Conservation (phyloP, 2,329 filamentous ascomycete genomes). For the Aureobasidium sp. region DNA sequence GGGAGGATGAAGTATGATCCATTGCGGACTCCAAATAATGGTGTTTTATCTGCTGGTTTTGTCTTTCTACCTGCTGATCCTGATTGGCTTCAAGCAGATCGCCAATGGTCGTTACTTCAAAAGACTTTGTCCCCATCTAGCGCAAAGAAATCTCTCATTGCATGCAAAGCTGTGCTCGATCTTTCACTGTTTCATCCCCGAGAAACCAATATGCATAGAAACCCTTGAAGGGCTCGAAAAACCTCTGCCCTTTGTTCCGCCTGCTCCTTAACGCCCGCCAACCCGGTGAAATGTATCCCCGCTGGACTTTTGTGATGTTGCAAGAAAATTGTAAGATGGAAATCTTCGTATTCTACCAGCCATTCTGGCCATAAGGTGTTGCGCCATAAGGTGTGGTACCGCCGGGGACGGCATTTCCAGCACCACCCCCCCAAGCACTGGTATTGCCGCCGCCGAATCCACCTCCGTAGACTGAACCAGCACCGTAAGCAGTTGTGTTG, state of each 20-base stretch:
- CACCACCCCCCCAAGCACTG: conserved; percentile 57
- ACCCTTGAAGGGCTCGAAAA: neutral
- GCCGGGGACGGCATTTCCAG: conserved; percentile 32
- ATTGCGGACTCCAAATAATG: neutral
- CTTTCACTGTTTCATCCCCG: neutral
- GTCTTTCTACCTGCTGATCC: neutral
- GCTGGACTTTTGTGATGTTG: conserved; percentile 4
- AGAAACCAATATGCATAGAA: neutral
- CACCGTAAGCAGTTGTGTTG: conserved; percentile 59
- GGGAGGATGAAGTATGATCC: too few relatives aligned
- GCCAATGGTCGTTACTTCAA: neutral
- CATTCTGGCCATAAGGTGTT: conserved; percentile 17
- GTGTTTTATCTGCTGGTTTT: neutral
- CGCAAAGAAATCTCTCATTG: neutral
- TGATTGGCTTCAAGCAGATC: neutral
- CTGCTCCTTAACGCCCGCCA: neutral
- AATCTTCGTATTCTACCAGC: conserved; percentile 6
- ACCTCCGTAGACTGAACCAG: conserved; percentile 53
- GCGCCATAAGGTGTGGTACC: conserved; percentile 59
- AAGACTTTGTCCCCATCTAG: neutral
- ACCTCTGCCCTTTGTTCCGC: neutral
- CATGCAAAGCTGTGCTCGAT: neutral
- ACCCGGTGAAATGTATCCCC: neutral
- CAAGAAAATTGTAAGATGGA: neutral
- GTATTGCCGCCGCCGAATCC: conserved; percentile 56